Percentiles rank a stretch among this genome's conserved stretches.
These are phyloP conservation scores for Conticribra guillardii DNA, from an alignment of 108 stramenopile species.

Conservation along the genomic window DNA sequence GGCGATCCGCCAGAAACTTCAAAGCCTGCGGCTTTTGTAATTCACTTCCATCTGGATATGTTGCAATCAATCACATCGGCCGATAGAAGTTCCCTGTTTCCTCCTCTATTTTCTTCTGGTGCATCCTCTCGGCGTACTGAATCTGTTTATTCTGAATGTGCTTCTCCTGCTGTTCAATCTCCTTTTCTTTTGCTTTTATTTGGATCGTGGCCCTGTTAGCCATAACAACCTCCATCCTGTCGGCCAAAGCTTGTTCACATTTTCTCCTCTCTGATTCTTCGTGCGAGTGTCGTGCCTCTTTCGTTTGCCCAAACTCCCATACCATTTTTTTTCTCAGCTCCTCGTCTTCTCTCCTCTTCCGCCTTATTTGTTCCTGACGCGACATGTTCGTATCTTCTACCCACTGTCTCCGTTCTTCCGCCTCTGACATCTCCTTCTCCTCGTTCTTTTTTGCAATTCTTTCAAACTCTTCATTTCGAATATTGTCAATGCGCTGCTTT, in stretches of 20 bases:
- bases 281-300: conserved; percentile 14
- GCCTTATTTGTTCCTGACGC: conserved; percentile 48
- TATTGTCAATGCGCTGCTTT: conserved; percentile 28
- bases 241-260: conserved; percentile 15
- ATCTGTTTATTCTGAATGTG: conserved; percentile 22
- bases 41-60: no score
- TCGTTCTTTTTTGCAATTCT: conserved; percentile 38
- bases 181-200: conserved; percentile 12
- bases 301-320: conserved; percentile 21
- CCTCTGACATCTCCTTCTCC: conserved; percentile 34
- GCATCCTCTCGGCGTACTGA: conserved; percentile 22
- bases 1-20: no score
- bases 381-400: conserved; percentile 46
- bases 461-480: conserved; percentile 38
- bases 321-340: conserved; percentile 25
- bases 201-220: conserved; percentile 31
- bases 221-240: conserved; percentile 20
- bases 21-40: no score
- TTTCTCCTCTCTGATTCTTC: conserved; percentile 31
- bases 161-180: conserved; percentile 20
- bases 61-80: no score
- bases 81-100: no score
- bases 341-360: conserved; percentile 38
- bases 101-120: conserved; percentile 24
- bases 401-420: conserved; percentile 22